Evolutionary conservation across 208 protist genomes (phyloP), one percentile per base, ranked within the genome.

Genomic region (Acanthamoeba quina): DNA sequence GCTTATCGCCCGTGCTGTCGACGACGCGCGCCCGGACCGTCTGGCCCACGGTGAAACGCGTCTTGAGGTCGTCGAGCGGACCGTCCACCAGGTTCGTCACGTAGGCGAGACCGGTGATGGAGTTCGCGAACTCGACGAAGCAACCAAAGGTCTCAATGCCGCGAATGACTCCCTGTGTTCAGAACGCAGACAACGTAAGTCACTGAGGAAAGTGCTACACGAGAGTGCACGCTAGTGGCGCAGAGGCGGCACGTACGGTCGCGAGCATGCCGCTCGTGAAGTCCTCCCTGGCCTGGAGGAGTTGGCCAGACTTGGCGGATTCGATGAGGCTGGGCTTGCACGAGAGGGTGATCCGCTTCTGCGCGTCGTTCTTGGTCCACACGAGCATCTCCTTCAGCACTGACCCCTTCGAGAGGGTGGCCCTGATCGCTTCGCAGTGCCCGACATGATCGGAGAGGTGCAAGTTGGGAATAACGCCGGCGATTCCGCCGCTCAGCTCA

Each of bases 301-400:
- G 54, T 41, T 88, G 5, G 52, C 56, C 83, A 7, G 78, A 7
- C 58, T 72, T 41, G 37, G 70, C 83, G 7, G 93, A 64, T 37
- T 66, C 82, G 41, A 94, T 92, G 37, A 94, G 83, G 64, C 15
- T 44, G 83, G 93, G 80, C 93, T 94, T 94, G 62, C 10, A 56
- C 31, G 93, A 80, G 29, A 94, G 62, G 15, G 49, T 85, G 13
- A 94, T 19, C 54, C 64, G 41, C 41, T 24, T 26, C 26, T 66
- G 90, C 34, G 64, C 90, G 15, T 94, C 70, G 74, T 94, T 94
- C 37, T 78, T 83, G 52, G 24, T 44, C 68, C 26, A 58, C 17
- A 94, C 41, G 49, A 94, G 24, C 56, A 94, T 47, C 90, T 94
- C 68, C 68, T 94, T 83, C 24, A 94, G 15, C 56, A 47, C 21